Evolutionary conservation across 2,329 filamentous ascomycete species (phyloP), one percentile per base, ranked within the genome.

Genomic region (Bipolaris oryzae): DNA sequence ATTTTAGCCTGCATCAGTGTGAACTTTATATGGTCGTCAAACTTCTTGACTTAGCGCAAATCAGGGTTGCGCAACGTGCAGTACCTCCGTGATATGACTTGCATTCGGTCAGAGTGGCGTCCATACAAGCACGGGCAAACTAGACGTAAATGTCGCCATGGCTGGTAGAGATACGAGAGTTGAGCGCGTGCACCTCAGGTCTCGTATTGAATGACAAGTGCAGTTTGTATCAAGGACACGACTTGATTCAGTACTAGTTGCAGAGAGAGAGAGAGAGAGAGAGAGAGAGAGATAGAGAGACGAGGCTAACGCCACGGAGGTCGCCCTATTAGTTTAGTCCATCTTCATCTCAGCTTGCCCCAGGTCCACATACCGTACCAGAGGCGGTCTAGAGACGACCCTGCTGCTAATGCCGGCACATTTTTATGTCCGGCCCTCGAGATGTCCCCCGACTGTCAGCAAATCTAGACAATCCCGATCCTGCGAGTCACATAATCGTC

Each of bases 1-100:
- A 15, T 44, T 38, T 57, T 57, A 47, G 43, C 23, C 21, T 18
- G 23, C 21, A 53, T 16, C 38, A 46, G 54, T 43, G 23, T 38
- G 33, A 57, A 57, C 54, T 55, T 50, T 62, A 63, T 56, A 49
- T 33, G 21, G 38, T 62, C 59, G 53, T 67, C 61, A 62, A 64
- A 61, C 63, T 50, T 35, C n/a, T 38, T 25, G 23, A 31, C 45
- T 20, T 28, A 35, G 51, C 50, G 43, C 43, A 37, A 44, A 39
- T 39, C 37, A 41, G 21, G 38, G 42, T 43, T 41, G 42, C 33
- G 37, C 43, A 16, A 16, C 38, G 16, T 50, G 33, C 48, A 34
- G 33, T 13, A 52, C 50, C 28, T 41, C 34, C n/a, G 33, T 52
- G 20, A 49, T 41, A 37, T 52, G 33, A 39, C 20, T 31, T 38